phyloP scores from a whole-genome alignment of 1,284 basidiomycete genomes.

The Apiotrichum laibachii region DNA sequence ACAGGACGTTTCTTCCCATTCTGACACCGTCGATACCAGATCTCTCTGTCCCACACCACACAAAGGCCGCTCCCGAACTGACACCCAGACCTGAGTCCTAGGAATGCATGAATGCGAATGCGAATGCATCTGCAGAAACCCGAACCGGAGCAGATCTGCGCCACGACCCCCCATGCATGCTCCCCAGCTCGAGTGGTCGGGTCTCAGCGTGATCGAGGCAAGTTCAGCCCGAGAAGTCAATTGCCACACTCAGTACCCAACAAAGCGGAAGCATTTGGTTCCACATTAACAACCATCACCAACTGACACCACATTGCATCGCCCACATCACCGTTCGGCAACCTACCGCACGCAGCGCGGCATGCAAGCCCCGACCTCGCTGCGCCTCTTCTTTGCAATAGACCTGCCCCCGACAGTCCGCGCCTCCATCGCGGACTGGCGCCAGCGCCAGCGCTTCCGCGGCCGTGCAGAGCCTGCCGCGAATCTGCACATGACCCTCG shows the following conservation, averaged over 20 bases:
- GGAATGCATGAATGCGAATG: no score
- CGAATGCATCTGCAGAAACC: conserved; percentile 3
- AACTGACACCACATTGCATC: no score
- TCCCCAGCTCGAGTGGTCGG: background rate
- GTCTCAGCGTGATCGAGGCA: no score
- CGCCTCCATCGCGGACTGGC: background rate
- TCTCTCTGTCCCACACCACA: conserved; percentile 5
- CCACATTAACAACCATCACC: no score
- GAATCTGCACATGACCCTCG: conserved; percentile 10
- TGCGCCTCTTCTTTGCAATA: conserved; percentile 10
- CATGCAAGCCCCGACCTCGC: background rate
- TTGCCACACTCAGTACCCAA: no score
- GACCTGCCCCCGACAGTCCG: conserved; percentile 4
- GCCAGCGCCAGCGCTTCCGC: background rate
- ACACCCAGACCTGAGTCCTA: conserved; percentile 4
- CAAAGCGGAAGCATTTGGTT: no score
- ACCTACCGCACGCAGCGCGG: no score
- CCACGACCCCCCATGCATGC: no score
- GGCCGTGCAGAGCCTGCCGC: background rate
- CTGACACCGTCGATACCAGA: background rate
- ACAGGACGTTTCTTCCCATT: no score
- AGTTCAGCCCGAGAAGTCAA: no score
- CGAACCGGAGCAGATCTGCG: conserved; percentile 5
- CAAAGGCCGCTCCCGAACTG: background rate
- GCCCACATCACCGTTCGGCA: no score